These are phyloP conservation scores for Auriculariales sp. DNA, from an alignment of 768 basidiomycete species.

Conservation along the genomic window DNA sequence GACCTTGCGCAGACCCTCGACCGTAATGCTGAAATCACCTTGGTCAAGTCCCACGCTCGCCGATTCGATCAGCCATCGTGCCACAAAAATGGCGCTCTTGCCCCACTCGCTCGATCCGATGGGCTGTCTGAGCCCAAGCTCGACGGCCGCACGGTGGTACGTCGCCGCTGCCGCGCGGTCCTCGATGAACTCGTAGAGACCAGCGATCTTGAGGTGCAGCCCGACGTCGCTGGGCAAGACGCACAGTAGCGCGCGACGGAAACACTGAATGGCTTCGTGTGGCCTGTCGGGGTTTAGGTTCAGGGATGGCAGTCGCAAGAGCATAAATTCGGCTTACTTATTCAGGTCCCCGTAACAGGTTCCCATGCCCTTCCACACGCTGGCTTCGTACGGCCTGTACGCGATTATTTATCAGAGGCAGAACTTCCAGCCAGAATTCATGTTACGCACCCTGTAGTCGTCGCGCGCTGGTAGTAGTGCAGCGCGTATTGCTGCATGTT, in stretches of 20 bases:
- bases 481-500: constrained; percentile 96
- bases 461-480: constrained; percentile 93
- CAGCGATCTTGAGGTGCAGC: constrained; percentile 61
- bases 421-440: neutral
- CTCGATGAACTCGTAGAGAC: constrained; percentile 49
- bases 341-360: constrained; percentile 88
- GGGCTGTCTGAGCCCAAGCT: constrained; percentile 55
- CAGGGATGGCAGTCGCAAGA: neutral
- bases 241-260: constrained; percentile 76
- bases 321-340: constrained; percentile 33
- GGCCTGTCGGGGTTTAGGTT: constrained; percentile 29
- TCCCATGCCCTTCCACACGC: constrained; percentile 91
- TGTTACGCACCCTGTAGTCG: constrained; percentile 58
- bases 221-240: constrained; percentile 64
- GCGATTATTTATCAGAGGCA: constrained; percentile 1
- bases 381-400: constrained; percentile 80
- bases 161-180: constrained; percentile 56
- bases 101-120: constrained; percentile 59
- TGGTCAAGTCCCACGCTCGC: no score
- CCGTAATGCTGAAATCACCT: no score
- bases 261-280: constrained; percentile 81
- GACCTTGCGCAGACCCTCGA: no score
- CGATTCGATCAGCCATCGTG: no score
- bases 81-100: constrained; percentile 72
- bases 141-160: constrained; percentile 70